Evolutionary conservation across 306 rosid species (phyloP), one percentile per base, ranked within the genome.

Genomic region (Cucumis hystrix): DNA sequence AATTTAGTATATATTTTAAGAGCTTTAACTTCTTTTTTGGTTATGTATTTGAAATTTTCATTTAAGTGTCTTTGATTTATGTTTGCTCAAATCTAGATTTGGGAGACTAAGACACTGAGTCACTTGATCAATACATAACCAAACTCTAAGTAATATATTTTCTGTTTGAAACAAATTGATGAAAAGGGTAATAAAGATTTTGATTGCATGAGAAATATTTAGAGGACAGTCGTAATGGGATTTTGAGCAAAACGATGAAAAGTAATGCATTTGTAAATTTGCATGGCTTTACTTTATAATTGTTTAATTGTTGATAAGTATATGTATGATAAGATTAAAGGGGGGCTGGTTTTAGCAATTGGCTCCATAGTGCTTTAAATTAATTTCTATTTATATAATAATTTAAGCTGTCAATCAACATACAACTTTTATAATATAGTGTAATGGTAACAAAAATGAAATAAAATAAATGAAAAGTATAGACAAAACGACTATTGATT

Each of bases 211-310:
- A 11, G 73, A 66, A 70, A 33, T 41, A 69, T 77, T 71, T 81
- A 43, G 33, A 74, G 82, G 33, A 69, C 82, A 83, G 87, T 87
- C 86, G 84, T 85, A 67, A 23, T 23, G 25, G 86, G 81, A 81
- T 85, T 86, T 89, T 83, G 89, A 86, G 93, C 78, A 78, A 78
- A 83, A 87, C 86, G 89, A 87, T 89, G 88, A 78, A 68, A 20
- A 11, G 3, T 33, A 2, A 16, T 0, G 37, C 5, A 3, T 33
- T 33, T 68, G 82, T 84, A 9, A n/a, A 1, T 10, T n/a, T n/a
- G 25, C 51, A 39, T 66, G 51, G 28, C 0, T 1, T 82, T 77
- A 81, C 74, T 75, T 77, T 77, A 66, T 70, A 52, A 74, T 62
- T 70, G 0, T 75, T 83, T 83, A 47, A 54, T 55, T 59, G 3